A percentile compares a stretch with the other conserved stretches of the same genome.
Evolutionary conservation across 2,329 filamentous ascomycete species (phyloP).

Genomic region (Colletotrichum liaoningense): DNA sequence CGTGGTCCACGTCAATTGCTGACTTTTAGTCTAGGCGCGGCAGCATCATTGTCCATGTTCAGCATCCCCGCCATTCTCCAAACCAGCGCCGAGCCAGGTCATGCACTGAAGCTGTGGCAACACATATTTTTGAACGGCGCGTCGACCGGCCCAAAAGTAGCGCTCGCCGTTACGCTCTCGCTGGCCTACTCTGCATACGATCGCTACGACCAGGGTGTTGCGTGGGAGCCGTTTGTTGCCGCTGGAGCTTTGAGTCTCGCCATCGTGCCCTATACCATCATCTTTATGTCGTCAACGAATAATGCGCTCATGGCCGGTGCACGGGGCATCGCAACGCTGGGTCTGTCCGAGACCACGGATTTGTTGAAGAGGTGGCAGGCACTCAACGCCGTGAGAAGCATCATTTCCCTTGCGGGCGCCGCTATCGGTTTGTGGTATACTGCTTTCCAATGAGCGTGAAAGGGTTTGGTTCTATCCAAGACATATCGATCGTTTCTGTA

Average conservation of each 20-base stretch:
- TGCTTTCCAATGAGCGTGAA: conserved; percentile 1
- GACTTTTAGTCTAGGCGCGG: conserved; percentile 45
- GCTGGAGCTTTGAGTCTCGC: conserved; percentile 47
- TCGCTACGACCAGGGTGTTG: conserved; percentile 39
- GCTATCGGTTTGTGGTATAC: conserved; percentile 28
- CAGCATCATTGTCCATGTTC: conserved; percentile 49
- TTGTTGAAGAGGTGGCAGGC: conserved; percentile 34
- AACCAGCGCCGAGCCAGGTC: conserved; percentile 42
- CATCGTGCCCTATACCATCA: conserved; percentile 54
- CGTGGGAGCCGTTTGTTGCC: conserved; percentile 48
- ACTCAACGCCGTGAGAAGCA: conserved; percentile 31
- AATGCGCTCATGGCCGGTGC: conserved; percentile 41
- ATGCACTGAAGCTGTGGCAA: conserved; percentile 50
- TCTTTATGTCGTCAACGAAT: conserved; percentile 52
- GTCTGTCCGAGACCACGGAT: conserved; percentile 18
- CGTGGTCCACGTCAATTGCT: conserved; percentile 3
- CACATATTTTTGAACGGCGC: conserved; percentile 50
- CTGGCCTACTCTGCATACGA: conserved; percentile 52
- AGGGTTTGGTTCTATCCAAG: not conserved
- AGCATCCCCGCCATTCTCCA: conserved; percentile 45
- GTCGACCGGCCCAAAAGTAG: conserved; percentile 50
- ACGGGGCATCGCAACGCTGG: conserved; percentile 22
- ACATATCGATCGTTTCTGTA: conserved; percentile 11
- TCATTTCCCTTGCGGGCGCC: conserved; percentile 27
- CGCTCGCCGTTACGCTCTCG: conserved; percentile 44